Percentiles rank a stretch among this genome's conserved stretches.
phyloP scores from a whole-genome alignment of 1,284 basidiomycete species.

The Meira miltonrushii region DNA sequence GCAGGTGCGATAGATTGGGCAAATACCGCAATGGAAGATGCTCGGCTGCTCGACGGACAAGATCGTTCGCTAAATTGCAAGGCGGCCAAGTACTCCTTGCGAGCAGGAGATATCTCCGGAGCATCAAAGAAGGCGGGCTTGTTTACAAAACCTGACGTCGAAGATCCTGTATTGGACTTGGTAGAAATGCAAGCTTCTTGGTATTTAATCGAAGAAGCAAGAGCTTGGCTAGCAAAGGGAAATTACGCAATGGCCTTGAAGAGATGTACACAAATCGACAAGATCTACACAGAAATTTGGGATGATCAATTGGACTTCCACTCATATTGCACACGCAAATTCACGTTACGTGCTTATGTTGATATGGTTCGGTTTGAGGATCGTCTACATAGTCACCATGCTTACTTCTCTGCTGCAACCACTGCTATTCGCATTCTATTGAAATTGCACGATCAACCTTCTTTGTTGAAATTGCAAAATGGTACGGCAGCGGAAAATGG shows the following conservation, averaged over 20 bases:
- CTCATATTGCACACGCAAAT: slow-evolving; percentile 84
- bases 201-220: slow-evolving; percentile 78
- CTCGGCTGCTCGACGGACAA: slow-evolving; percentile 81
- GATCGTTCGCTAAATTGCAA: slow-evolving; percentile 96
- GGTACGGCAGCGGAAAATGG: slow-evolving; percentile 44
- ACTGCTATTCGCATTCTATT: slow-evolving; percentile 57
- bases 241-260: slow-evolving; percentile 80
- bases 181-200: slow-evolving; percentile 94
- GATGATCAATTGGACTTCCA: slow-evolving; percentile 99
- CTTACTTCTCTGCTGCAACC: slow-evolving; percentile 70
- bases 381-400: slow-evolving; percentile 66
- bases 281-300: slow-evolving; percentile 81
- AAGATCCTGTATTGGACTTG: slow-evolving; percentile 71
- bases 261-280: slow-evolving; percentile 71
- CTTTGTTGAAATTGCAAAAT: slow-evolving; percentile 35
- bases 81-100: slow-evolving; percentile 80
- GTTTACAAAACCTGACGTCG: slow-evolving; percentile 56
- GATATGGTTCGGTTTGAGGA: slow-evolving; percentile 79
- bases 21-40: slow-evolving; percentile 72
- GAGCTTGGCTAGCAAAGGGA: slow-evolving; percentile 64
- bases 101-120: slow-evolving; percentile 65
- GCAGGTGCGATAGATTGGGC: slow-evolving; percentile 75
- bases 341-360: slow-evolving; percentile 77
- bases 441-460: slow-evolving; percentile 30
- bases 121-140: slow-evolving; percentile 34